A percentile compares a stretch with the other conserved stretches of the same genome.
Conservation (phyloP, 257 asterid genomes). For the Scutellaria barbata region DNA sequence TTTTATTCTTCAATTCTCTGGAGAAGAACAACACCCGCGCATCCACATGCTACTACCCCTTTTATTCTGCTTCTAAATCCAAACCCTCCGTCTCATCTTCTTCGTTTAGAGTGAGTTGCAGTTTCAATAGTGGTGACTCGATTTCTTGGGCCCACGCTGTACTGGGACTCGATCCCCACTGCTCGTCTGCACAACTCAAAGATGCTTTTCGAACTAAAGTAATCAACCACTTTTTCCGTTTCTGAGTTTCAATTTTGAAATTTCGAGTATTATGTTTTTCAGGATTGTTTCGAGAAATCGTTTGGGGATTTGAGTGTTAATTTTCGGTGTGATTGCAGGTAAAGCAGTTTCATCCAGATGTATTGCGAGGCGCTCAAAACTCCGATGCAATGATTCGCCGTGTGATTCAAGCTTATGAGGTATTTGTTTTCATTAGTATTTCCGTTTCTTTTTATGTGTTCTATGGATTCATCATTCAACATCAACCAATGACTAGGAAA, state of each 20-base stretch:
- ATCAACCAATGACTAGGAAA: too few species aligned
- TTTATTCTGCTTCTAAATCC: conserved; percentile 22
- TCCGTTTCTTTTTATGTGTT: too few species aligned
- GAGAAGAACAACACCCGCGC: conserved; percentile 23
- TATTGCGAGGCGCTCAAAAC: conserved; percentile 46
- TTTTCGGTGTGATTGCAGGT: conserved; percentile 49
- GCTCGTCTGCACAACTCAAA: conserved; percentile 68
- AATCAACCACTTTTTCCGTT: neutral
- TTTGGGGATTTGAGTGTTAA: neutral
- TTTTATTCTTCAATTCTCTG: conserved; percentile 21
- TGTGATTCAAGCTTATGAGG: conserved; percentile 90
- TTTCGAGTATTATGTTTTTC: too few species aligned
- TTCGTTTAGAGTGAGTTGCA: conserved; percentile 44
- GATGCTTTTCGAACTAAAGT: conserved; percentile 90
- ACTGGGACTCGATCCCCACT: conserved; percentile 70
- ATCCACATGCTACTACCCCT: conserved; percentile 25
- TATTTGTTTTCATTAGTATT: too few species aligned
- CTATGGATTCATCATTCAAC: neutral
- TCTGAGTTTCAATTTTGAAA: neutral
- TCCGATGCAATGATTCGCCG: conserved; percentile 82
- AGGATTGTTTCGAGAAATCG: too few species aligned
- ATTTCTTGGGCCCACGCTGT: conserved; percentile 62
- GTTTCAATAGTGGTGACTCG: conserved; percentile 27
- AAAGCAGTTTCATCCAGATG: conserved; percentile 90
- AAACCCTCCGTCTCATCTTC: conserved; percentile 29